Evolutionary conservation across 192 early-diverging fungal genomes (phyloP).

Genomic region (Gaertneriomyces sp.): DNA sequence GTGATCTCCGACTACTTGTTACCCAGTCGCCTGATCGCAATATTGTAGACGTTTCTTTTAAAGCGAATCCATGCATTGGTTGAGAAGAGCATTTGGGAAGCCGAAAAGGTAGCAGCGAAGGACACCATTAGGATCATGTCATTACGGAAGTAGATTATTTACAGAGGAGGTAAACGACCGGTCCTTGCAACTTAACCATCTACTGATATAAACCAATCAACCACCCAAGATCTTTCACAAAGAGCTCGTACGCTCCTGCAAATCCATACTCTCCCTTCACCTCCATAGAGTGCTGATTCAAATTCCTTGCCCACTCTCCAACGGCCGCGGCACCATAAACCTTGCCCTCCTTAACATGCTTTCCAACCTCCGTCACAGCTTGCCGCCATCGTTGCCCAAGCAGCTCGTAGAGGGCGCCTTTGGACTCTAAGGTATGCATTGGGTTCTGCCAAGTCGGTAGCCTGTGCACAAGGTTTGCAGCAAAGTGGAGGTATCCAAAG

Average conservation of each 20-base stretch:
- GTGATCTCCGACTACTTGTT: no score
- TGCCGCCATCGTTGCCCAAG: slow-evolving; percentile 74
- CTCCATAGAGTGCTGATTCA: slow-evolving; percentile 60
- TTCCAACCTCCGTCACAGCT: slow-evolving; percentile 68
- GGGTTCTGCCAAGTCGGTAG: slow-evolving; percentile 77
- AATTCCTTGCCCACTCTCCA: slow-evolving; percentile 77
- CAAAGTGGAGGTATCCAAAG: slow-evolving; percentile 79
- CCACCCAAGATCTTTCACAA: slow-evolving; percentile 66
- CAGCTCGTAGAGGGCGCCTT: slow-evolving; percentile 61
- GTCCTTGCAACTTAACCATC: no score
- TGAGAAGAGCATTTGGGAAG: no score
- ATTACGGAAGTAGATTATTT: no score
- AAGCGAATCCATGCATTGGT: no score
- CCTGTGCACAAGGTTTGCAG: slow-evolving; percentile 67
- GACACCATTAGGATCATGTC: no score
- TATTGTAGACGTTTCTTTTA: no score
- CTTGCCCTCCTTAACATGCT: slow-evolving; percentile 71
- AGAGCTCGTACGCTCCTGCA: slow-evolving; percentile 55
- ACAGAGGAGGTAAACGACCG: no score
- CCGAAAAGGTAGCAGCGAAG: no score
- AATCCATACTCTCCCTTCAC: slow-evolving; percentile 58
- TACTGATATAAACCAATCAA: slow-evolving; percentile 55
- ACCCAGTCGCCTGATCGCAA: no score
- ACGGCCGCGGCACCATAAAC: slow-evolving; percentile 74
- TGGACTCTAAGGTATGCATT: slow-evolving; percentile 62